Evolutionary conservation across 225 moss, liverwort and hornwort genomes (phyloP).

Genomic region (Polytrichum commune): DNA sequence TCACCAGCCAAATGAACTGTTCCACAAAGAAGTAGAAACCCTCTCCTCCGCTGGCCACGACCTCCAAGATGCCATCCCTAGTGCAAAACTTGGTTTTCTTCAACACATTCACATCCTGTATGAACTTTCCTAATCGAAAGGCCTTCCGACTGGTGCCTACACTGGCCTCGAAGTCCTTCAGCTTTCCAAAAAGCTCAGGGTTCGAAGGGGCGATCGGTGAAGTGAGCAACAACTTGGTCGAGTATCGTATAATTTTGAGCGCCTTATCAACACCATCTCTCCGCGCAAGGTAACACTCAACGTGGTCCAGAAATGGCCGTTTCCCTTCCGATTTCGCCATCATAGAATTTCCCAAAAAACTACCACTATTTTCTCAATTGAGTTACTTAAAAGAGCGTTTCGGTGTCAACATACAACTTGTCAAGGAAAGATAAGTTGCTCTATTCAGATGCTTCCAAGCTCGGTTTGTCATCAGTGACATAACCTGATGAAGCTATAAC

Average conservation of each 20-base stretch:
- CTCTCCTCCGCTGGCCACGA: slow-evolving; percentile 72
- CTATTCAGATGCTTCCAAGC: too few relatives aligned
- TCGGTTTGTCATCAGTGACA: too few relatives aligned
- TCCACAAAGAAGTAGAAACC: slow-evolving; percentile 92
- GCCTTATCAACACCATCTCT: slow-evolving; percentile 95
- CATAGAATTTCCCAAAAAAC: too few relatives aligned
- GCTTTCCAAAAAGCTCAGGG: slow-evolving; percentile 37
- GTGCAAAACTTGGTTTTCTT: slow-evolving; percentile 37
- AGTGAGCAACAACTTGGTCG: slow-evolving; percentile 66
- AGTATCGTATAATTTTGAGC: slow-evolving; percentile 87
- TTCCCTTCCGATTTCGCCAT: slow-evolving; percentile 28
- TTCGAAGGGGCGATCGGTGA: slow-evolving; percentile 42
- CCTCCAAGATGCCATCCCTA: slow-evolving; percentile 59
- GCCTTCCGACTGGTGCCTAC: slow-evolving; percentile 90
- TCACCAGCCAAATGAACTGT: slow-evolving; percentile 96
- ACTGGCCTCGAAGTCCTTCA: slow-evolving; percentile 77
- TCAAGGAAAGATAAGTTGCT: too few relatives aligned
- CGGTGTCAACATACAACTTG: too few relatives aligned
- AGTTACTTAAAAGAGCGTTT: too few relatives aligned
- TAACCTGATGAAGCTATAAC: too few relatives aligned
- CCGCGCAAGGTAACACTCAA: slow-evolving; percentile 73
- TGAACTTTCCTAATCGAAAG: slow-evolving; percentile 88
- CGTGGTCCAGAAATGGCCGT: slow-evolving; percentile 68
- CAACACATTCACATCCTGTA: slow-evolving; percentile 82
- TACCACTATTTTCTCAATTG: too few relatives aligned